Evolutionary conservation across 345 rosid species (phyloP).

Genomic region (Eucalyptus rudis): DNA sequence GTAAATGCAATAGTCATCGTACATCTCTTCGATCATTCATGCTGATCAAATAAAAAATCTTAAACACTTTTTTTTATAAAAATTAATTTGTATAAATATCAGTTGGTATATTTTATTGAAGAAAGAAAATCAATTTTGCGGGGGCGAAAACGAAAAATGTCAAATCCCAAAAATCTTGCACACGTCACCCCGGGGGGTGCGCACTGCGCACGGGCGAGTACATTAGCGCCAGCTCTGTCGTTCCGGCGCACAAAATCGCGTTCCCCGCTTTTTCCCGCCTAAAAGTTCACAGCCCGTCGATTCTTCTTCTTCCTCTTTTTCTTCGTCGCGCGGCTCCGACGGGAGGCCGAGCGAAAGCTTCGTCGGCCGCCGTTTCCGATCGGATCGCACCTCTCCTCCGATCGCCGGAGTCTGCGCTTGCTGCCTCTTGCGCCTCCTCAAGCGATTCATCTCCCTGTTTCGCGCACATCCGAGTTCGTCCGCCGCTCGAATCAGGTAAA

Average conservation of each 20-base stretch:
- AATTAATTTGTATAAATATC: neutral
- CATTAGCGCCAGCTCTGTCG: neutral
- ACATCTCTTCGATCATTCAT: neutral
- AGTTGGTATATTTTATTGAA: neutral
- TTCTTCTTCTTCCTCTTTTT: neutral
- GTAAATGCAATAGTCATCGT: neutral
- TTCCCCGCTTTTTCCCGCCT: neutral
- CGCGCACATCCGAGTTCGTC: neutral
- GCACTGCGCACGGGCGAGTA: neutral
- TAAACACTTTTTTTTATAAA: neutral
- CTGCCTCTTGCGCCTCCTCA: neutral
- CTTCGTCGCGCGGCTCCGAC: neutral
- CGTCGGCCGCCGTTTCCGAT: neutral
- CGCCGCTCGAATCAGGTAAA: neutral
- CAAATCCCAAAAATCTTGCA: accelerated
- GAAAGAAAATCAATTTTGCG: neutral
- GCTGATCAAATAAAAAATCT: neutral
- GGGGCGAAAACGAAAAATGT: neutral
- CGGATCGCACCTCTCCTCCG: neutral
- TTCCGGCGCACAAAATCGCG: neutral
- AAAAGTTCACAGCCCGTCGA: neutral
- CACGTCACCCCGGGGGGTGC: neutral
- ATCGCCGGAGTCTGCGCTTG: neutral
- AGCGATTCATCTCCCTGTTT: neutral
- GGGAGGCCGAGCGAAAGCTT: neutral